Conservation (phyloP, 805 yeast species). For the Wickerhamomyces kurtzmanii region DNA sequence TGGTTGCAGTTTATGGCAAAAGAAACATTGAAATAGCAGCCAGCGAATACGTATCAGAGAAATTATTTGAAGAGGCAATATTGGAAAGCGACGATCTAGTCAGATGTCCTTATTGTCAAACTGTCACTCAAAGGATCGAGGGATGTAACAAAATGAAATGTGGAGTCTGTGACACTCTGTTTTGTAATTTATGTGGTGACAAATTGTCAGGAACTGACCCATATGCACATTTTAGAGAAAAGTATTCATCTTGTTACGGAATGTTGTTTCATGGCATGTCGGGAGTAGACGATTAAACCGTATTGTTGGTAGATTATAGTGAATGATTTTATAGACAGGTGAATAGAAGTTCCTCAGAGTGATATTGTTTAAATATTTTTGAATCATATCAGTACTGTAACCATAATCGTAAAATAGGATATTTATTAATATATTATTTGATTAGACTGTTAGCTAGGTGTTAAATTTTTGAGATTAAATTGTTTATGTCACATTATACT, state of each 20-base stretch:
- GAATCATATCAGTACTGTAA: no score
- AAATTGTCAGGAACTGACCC: constrained; percentile 29
- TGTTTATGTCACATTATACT: no score
- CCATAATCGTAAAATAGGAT: no score
- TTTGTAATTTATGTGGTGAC: constrained; percentile 48
- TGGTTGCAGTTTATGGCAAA: constrained; percentile 35
- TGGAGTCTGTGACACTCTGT: constrained; percentile 31
- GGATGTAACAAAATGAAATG: constrained; percentile 64
- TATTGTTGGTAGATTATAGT: no score
- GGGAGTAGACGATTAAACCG: constrained; percentile 20
- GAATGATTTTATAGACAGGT: no score
- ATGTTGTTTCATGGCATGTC: constrained; percentile 43
- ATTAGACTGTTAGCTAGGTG: no score
- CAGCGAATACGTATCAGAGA: constrained; percentile 35
- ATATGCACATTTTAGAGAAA: constrained; percentile 40
- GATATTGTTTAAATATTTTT: no score
- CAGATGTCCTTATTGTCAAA: constrained; percentile 42
- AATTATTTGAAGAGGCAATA: constrained; percentile 33
- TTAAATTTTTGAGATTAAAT: no score
- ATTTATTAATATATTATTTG: no score
- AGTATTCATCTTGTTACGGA: constrained; percentile 33
- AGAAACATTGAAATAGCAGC: constrained; percentile 30
- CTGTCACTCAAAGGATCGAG: constrained; percentile 41
- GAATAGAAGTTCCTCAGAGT: no score
- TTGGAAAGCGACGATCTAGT: constrained; percentile 29